These are phyloP conservation scores for Populus ilicifolia DNA, from an alignment of 345 rosid genomes.

Conservation along the genomic window DNA sequence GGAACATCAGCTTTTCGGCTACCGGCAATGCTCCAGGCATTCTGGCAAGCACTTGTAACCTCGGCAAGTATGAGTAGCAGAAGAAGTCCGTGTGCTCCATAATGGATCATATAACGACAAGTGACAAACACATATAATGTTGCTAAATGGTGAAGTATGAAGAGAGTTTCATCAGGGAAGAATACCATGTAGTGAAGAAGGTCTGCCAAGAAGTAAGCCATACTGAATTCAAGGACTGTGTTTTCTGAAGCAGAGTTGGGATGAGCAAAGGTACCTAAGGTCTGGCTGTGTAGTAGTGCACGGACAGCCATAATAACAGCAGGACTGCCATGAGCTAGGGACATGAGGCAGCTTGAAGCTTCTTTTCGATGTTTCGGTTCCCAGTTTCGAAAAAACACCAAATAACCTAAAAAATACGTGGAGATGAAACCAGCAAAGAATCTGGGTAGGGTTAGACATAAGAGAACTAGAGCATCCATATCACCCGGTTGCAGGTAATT, in stretches of 20 bases:
- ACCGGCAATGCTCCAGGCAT: constrained; percentile 57
- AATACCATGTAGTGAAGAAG: constrained; percentile 65
- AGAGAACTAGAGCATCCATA: constrained; percentile 30
- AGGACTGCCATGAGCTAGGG: constrained; percentile 74
- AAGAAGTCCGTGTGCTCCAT: constrained; percentile 62
- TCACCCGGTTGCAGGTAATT: background rate
- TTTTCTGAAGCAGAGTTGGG: constrained; percentile 49
- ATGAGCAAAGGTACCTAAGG: constrained; percentile 37
- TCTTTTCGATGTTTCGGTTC: constrained; percentile 41
- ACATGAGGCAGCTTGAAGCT: constrained; percentile 77
- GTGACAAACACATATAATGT: constrained; percentile 67
- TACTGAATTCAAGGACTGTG: constrained; percentile 69
- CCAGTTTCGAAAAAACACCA: constrained; percentile 58
- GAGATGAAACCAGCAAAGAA: constrained; percentile 46
- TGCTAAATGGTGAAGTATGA: constrained; percentile 81
- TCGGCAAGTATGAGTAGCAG: constrained; percentile 65
- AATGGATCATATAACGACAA: constrained; percentile 51
- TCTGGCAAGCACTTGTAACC: constrained; percentile 75
- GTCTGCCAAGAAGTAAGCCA: constrained; percentile 69
- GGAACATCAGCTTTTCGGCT: constrained; percentile 38
- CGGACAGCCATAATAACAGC: constrained; percentile 48
- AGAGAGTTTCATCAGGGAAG: constrained; percentile 57
- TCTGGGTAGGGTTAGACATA: constrained; percentile 15
- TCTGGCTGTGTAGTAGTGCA: constrained; percentile 30
- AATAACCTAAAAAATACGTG: constrained; percentile 46